Evolutionary conservation across 2,329 filamentous ascomycete species (phyloP), one percentile per base, ranked within the genome.

Genomic region (Fusarium caatingaense): DNA sequence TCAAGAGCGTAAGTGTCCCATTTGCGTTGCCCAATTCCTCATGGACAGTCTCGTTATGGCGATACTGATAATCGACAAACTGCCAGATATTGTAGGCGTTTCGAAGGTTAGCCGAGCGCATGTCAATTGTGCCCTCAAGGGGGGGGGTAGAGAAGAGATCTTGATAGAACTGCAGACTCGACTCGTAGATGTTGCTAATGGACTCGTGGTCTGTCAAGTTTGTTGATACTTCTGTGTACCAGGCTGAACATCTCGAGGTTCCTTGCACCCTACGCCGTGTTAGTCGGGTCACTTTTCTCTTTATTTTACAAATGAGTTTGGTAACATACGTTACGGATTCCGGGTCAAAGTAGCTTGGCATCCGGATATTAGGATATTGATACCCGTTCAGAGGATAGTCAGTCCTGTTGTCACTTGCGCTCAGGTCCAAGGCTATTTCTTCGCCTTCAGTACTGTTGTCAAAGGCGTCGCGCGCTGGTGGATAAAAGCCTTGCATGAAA

Each of bases 401-500:
- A 8, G 92, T 81, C 4, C 82, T 78, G 7, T 85, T 87, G 13
- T 88, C 68, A 23, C 64, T 56, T 4, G 60, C 41, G 7, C 57
- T 56, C 34, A 75, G 72, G 45, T 79, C 74, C 40, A 84, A 86
- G 66, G 88, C 83, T 15, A 86, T 82, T 37, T 78, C 76, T 12
- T 64, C 46, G 23, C 77, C 78, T 6, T 78, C 79, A 15, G 75
- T 76, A 21, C 57, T 58, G 15, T 59, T 57, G 37, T 71, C 69
- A 37, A 80, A 82, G 1, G 74, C 68, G 12, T 74, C 64, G 6
- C 84, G 83, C 1, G 87, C 85, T 0, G 93, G 92, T 4, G 94
- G 93, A 76, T 97, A 97, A 6, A 97, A 83, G 7, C 91, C 93
- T 77, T 97, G 94, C 72, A 96, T 81, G 79, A 97, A 97, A 1